Evolutionary conservation across 2,329 filamentous ascomycete species (phyloP).

Genomic region (Hypoxylon sp.): DNA sequence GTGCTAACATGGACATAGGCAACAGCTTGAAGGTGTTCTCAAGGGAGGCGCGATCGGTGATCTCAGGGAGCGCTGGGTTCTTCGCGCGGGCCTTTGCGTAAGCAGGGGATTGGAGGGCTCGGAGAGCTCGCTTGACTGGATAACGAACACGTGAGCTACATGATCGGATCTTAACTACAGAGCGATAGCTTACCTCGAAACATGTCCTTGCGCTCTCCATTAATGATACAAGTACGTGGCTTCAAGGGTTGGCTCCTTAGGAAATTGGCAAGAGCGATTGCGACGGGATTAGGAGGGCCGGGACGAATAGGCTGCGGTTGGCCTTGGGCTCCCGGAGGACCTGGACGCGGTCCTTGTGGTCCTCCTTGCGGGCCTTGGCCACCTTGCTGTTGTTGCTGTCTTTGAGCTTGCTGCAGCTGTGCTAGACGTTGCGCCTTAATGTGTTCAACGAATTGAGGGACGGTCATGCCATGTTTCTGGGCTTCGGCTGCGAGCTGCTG

Average conservation of each 20-base stretch:
- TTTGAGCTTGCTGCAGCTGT: conserved; percentile 59
- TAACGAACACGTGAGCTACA: conserved; percentile 35
- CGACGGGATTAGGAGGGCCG: conserved; percentile 89
- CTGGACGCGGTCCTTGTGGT: conserved; percentile 56
- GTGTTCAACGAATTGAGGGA: conserved; percentile 85
- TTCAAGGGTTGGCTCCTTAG: conserved; percentile 88
- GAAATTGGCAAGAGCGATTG: conserved; percentile 90
- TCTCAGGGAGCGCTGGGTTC: conserved; percentile 88
- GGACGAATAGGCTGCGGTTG: conserved; percentile 78
- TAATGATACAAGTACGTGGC: conserved; percentile 89
- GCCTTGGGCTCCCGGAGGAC: conserved; percentile 59
- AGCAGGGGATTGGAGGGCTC: conserved; percentile 87
- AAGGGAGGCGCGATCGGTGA: conserved; percentile 88
- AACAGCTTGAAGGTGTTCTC: conserved; percentile 96
- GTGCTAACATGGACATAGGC: conserved; percentile 91
- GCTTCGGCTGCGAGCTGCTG: conserved; percentile 86
- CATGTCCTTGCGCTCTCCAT: conserved; percentile 98
- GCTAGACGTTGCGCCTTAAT: conserved; percentile 72
- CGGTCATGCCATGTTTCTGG: conserved; percentile 84
- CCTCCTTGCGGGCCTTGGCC: conserved; percentile 55
- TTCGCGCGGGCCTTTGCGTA: conserved; percentile 92
- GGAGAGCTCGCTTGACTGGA: conserved; percentile 93
- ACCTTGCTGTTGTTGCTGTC: conserved; percentile 62
- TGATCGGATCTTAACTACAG: background rate
- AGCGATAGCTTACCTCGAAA: conserved; percentile 79